Evolutionary conservation across 352 stramenopile genomes (phyloP).

Genomic region (Phytophthora litchii): DNA sequence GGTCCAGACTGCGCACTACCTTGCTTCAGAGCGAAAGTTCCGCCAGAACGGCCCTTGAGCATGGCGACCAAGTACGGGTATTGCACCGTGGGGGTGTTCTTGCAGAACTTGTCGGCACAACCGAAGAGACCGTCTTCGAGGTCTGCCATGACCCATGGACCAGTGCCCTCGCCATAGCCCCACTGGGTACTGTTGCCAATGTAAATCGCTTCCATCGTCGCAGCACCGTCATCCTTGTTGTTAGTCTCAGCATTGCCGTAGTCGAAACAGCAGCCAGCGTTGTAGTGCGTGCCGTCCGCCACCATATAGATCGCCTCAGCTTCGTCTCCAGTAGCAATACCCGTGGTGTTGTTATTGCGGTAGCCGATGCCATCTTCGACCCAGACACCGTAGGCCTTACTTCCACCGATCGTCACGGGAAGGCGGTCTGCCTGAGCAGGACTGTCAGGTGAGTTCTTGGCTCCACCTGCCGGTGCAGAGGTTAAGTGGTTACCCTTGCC

Average conservation of each 20-base stretch:
- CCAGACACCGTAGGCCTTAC: slow-evolving; percentile 28
- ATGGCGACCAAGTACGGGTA: slow-evolving; percentile 22
- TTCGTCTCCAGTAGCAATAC: slow-evolving; percentile 20
- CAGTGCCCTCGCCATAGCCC: slow-evolving; percentile 22
- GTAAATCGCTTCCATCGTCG: slow-evolving; percentile 30
- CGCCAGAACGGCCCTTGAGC: slow-evolving; percentile 28
- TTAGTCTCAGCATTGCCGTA: slow-evolving; percentile 31
- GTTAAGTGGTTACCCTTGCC: slow-evolving; percentile 31
- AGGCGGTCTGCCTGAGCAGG: slow-evolving; percentile 19
- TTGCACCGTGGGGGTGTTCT: slow-evolving; percentile 15
- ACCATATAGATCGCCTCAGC: slow-evolving; percentile 35
- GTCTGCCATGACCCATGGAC: slow-evolving; percentile 32
- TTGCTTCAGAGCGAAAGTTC: slow-evolving; percentile 29
- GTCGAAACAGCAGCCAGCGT: slow-evolving; percentile 28
- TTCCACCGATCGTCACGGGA: slow-evolving; percentile 11
- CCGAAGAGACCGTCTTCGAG: slow-evolving; percentile 29
- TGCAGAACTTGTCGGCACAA: slow-evolving; percentile 20
- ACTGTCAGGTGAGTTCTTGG: slow-evolving; percentile 22
- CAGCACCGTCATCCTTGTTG: slow-evolving; percentile 26
- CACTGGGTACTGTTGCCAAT: slow-evolving; percentile 22
- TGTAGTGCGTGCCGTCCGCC: slow-evolving; percentile 24
- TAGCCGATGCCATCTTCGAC: slow-evolving; percentile 27
- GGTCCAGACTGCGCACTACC: slow-evolving; percentile 17
- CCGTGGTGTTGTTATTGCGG: slow-evolving; percentile 22
- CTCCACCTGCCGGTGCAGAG: slow-evolving; percentile 23